A percentile compares a stretch with the other conserved stretches of the same genome.
Evolutionary conservation across 1,284 basidiomycete species (phyloP).

Genomic region (Ganoderma boninense): DNA sequence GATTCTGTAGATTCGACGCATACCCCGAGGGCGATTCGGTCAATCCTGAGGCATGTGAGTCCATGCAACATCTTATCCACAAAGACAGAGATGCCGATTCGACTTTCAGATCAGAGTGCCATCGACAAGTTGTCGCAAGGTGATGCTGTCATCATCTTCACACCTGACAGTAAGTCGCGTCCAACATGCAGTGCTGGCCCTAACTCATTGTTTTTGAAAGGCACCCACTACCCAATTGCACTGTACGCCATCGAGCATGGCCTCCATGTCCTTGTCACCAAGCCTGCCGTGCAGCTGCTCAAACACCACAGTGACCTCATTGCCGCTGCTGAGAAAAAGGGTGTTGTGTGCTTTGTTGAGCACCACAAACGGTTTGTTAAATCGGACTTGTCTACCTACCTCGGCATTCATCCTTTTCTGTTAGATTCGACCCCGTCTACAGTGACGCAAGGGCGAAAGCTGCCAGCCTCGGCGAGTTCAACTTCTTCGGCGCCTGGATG

Average conservation of each 20-base stretch:
- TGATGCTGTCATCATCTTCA: conserved; percentile 90
- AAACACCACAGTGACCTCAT: conserved; percentile 85
- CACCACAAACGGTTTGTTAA: conserved; percentile 76
- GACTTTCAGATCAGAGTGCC: conserved; percentile 79
- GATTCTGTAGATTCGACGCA: conserved; percentile 68
- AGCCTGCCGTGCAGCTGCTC: conserved; percentile 90
- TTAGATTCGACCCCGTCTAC: conserved; percentile 91
- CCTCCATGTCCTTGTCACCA: conserved; percentile 91
- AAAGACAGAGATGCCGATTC: conserved; percentile 5
- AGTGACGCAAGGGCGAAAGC: conserved; percentile 87
- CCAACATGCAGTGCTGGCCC: conserved; percentile 28
- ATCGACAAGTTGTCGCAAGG: conserved; percentile 83
- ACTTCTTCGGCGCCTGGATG: conserved; percentile 94
- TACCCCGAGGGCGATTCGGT: conserved; percentile 78
- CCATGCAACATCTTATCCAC: conserved; percentile 14
- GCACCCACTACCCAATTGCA: conserved; percentile 88
- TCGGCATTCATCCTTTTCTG: conserved; percentile 1
- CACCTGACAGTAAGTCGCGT: conserved; percentile 75
- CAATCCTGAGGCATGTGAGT: conserved; percentile 85
- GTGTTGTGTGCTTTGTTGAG: conserved; percentile 91
- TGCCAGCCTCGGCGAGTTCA: conserved; percentile 86
- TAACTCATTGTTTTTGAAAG: conserved; percentile 45
- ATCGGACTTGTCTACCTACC: background rate
- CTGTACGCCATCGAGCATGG: conserved; percentile 86
- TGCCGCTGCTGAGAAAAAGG: conserved; percentile 77